Conservation (phyloP, 1,284 basidiomycete genomes). For the Cystobasidium slooffiae region DNA sequence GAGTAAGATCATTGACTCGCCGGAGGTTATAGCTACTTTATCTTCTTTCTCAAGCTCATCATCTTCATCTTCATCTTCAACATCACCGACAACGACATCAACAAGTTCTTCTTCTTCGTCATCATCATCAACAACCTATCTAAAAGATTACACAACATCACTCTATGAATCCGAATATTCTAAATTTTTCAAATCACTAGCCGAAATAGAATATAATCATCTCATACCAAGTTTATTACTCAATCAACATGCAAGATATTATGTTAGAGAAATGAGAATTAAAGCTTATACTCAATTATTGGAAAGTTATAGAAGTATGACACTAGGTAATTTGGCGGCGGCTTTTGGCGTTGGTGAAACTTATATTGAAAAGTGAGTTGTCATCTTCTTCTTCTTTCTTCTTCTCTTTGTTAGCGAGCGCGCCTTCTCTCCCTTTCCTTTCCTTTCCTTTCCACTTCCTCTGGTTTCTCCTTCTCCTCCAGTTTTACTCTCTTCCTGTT, state of each 20-base stretch:
- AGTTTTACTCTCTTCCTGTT: neutral
- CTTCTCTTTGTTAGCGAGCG: slow-evolving; percentile 9
- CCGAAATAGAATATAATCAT: slow-evolving; percentile 83
- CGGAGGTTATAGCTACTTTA: slow-evolving; percentile 62
- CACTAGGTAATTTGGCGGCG: slow-evolving; percentile 79
- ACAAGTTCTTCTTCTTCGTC: too few species aligned
- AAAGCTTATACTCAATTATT: slow-evolving; percentile 90
- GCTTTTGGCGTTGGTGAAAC: slow-evolving; percentile 89
- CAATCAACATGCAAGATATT: slow-evolving; percentile 84
- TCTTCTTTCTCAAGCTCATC: slow-evolving; percentile 56
- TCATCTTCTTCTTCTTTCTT: slow-evolving; percentile 3
- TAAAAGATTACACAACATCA: slow-evolving; percentile 61
- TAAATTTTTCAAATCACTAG: slow-evolving; percentile 88
- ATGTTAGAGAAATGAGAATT: slow-evolving; percentile 95
- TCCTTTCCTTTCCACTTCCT: neutral
- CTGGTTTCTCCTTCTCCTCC: neutral
- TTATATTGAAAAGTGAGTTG: slow-evolving; percentile 79
- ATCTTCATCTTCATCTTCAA: slow-evolving; percentile 52
- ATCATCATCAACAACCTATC: slow-evolving; percentile 19
- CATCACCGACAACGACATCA: too few species aligned
- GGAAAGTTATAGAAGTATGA: slow-evolving; percentile 88
- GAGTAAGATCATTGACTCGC: slow-evolving; percentile 71
- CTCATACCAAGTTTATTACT: slow-evolving; percentile 85
- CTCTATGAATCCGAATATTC: slow-evolving; percentile 94
- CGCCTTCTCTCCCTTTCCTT: neutral